Evolutionary conservation across 208 protist species (phyloP).

Genomic region (Acanthamoeba divionensis): DNA sequence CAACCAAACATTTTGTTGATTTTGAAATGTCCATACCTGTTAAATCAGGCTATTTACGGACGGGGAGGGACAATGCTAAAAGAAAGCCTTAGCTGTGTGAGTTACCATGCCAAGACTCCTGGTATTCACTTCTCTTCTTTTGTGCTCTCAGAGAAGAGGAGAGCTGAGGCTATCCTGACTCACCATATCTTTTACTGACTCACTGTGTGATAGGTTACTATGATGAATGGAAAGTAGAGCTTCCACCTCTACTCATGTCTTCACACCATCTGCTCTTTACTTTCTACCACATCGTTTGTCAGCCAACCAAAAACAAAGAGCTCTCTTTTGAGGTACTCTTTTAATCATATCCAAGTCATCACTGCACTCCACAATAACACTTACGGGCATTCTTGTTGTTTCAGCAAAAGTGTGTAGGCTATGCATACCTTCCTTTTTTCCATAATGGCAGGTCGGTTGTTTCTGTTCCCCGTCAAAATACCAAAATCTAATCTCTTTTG

Average conservation of each 20-base stretch:
- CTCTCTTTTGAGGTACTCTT: not conserved
- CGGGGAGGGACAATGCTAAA: not conserved
- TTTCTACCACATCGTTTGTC: slow-evolving; percentile 65
- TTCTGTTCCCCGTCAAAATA: not conserved
- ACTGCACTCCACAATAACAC: not conserved
- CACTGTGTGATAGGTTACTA: too few species aligned
- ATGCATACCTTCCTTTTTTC: not conserved
- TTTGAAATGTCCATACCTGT: not conserved
- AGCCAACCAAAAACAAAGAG: slow-evolving; percentile 27
- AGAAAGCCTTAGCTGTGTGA: not conserved
- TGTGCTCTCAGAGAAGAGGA: too few species aligned
- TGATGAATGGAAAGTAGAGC: slow-evolving; percentile 64
- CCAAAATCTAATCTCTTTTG: not conserved
- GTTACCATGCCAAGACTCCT: slow-evolving; percentile 25
- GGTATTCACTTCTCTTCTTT: too few species aligned
- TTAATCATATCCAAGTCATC: not conserved
- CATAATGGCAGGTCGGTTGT: not conserved
- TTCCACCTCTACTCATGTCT: slow-evolving; percentile 45
- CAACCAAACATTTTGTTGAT: not conserved
- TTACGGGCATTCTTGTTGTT: not conserved
- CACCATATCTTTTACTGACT: too few species aligned
- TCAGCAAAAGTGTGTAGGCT: slow-evolving; percentile 6
- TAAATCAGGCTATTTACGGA: too few species aligned
- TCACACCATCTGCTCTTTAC: slow-evolving; percentile 66
- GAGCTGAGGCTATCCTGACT: too few species aligned